phyloP scores from a whole-genome alignment of 108 stramenopile genomes.

The Epithemia pelagica region DNA sequence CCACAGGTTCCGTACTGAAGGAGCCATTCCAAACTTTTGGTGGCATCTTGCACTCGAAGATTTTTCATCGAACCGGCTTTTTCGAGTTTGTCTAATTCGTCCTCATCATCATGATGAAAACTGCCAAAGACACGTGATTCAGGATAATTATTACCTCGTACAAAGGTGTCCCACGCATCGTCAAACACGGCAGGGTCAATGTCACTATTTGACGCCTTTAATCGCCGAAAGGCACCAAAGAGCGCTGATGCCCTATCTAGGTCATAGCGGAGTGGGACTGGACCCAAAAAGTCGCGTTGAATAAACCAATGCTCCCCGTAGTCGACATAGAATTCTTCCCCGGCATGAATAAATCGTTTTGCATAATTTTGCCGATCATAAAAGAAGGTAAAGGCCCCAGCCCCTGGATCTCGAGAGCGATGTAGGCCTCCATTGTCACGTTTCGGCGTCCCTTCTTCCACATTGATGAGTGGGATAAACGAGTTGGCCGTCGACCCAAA shows the following conservation, averaged over 20 bases:
- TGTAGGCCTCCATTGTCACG: constrained; percentile 27
- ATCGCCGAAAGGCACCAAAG: background rate
- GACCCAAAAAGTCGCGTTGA: constrained; percentile 15
- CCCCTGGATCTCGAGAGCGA: constrained; percentile 47
- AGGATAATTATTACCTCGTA: constrained; percentile 7
- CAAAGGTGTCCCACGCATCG: constrained; percentile 26
- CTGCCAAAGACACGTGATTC: constrained; percentile 27
- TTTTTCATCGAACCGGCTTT: constrained; percentile 14
- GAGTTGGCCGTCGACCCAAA: constrained; percentile 34
- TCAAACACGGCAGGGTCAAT: background rate
- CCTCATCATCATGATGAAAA: constrained; percentile 11
- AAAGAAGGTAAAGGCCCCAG: constrained; percentile 31
- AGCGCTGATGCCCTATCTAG: constrained; percentile 13
- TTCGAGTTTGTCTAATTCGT: constrained; percentile 7
- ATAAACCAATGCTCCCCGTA: constrained; percentile 22
- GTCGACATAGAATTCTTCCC: constrained; percentile 42
- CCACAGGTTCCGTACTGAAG: constrained; percentile 33
- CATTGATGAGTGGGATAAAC: constrained; percentile 30
- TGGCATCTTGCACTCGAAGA: constrained; percentile 13
- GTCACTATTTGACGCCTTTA: background rate
- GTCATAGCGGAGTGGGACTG: constrained; percentile 28
- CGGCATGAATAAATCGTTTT: constrained; percentile 17
- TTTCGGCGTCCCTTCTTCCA: constrained; percentile 17
- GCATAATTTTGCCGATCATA: constrained; percentile 24
- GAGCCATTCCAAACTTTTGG: constrained; percentile 34